phyloP scores from a whole-genome alignment of 2,329 filamentous ascomycete genomes.

The Ramularia collo-cygni region DNA sequence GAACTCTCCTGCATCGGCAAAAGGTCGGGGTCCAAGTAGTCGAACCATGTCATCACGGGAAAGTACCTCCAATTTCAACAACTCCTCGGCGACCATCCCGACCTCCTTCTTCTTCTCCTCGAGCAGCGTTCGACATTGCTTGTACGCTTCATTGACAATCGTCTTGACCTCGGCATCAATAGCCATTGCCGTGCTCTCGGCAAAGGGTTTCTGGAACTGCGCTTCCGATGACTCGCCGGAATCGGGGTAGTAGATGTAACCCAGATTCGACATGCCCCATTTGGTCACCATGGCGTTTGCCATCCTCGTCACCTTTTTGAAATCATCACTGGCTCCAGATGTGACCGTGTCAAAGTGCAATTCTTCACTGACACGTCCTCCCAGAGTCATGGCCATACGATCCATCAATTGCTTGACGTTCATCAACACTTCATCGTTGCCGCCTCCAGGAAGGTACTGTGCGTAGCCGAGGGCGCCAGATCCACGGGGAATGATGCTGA shows the following conservation, averaged over 20 bases:
- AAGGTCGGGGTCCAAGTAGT: conserved; percentile 76
- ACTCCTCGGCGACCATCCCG: conserved; percentile 83
- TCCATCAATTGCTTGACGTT: conserved; percentile 95
- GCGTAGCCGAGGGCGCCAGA: conserved; percentile 92
- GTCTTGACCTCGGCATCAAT: conserved; percentile 89
- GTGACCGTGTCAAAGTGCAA: conserved; percentile 96
- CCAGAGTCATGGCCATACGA: conserved; percentile 98
- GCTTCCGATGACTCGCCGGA: conserved; percentile 33
- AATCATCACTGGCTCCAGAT: conserved; percentile 90
- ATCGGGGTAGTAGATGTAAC: conserved; percentile 82
- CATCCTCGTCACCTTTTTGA: conserved; percentile 96
- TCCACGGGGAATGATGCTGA: conserved; percentile 95
- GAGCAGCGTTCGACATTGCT: conserved; percentile 78
- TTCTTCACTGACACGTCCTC: conserved; percentile 90
- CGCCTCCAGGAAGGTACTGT: conserved; percentile 86
- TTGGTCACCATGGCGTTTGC: conserved; percentile 98
- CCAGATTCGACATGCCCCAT: conserved; percentile 96
- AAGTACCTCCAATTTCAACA: conserved; percentile 85
- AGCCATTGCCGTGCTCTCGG: conserved; percentile 82
- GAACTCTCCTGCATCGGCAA: conserved; percentile 81
- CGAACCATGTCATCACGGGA: conserved; percentile 87
- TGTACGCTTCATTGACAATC: conserved; percentile 88
- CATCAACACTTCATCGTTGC: conserved; percentile 93
- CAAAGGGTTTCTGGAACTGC: conserved; percentile 91
- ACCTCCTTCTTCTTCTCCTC: conserved; percentile 82